phyloP scores from a whole-genome alignment of 2,329 filamentous ascomycete genomes.

The Phoma sp. region DNA sequence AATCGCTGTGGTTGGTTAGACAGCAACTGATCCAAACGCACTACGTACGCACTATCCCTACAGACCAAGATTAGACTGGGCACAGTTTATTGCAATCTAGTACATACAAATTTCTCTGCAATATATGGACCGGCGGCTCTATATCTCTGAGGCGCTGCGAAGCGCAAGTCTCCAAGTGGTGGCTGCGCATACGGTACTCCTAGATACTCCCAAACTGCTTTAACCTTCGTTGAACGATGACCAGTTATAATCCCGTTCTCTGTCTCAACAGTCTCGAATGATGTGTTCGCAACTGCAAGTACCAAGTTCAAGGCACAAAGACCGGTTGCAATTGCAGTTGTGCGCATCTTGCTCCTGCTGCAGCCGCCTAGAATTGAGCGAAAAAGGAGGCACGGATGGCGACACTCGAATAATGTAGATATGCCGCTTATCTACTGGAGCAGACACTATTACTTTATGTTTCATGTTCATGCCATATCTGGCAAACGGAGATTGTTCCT shows the following conservation, averaged over 20 bases:
- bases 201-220: conserved; percentile 40
- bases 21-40: too few species aligned
- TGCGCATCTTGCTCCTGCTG: too few species aligned
- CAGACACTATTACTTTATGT: too few species aligned
- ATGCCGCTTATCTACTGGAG: too few species aligned
- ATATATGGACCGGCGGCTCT: conserved; percentile 10
- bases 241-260: conserved; percentile 29
- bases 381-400: too few species aligned
- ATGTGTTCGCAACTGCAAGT: too few species aligned
- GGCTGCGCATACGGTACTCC: conserved; percentile 46
- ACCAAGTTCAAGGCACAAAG: too few species aligned
- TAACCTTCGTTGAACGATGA: conserved; percentile 28
- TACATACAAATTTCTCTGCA: conserved; percentile 23
- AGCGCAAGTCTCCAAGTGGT: conserved; percentile 41
- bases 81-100: not conserved
- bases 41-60: conserved; percentile 21
- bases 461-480: too few species aligned
- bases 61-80: not conserved
- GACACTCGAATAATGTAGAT: too few species aligned
- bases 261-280: conserved; percentile 12
- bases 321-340: too few species aligned
- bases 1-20: conserved; percentile 28
- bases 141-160: conserved; percentile 33
- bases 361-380: too few species aligned
- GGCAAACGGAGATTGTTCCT: too few species aligned